Evolutionary conservation across 2,329 filamentous ascomycete genomes (phyloP).

Genomic region (Chaetomiaceae sp.): DNA sequence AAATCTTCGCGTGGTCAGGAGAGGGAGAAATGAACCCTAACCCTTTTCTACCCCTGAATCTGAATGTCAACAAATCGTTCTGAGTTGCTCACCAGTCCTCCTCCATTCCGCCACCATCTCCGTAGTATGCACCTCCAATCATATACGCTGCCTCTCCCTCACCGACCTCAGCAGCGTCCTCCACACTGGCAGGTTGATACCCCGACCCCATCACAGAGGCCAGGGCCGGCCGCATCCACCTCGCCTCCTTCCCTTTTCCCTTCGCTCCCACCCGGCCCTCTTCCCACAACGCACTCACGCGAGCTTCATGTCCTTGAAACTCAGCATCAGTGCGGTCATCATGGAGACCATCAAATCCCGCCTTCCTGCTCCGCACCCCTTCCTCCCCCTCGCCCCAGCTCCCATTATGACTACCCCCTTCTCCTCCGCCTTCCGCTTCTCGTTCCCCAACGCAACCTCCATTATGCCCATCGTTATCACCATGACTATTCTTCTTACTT

Average conservation of each 20-base stretch:
- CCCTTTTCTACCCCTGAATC: neutral
- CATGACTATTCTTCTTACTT: too few species aligned
- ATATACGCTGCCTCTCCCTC: neutral
- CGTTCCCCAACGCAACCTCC: neutral
- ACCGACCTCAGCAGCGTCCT: conserved; percentile 1
- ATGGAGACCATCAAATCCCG: too few species aligned
- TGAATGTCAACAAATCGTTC: conserved; percentile 1
- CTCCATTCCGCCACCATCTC: neutral
- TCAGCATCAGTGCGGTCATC: too few species aligned
- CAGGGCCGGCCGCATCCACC: too few species aligned
- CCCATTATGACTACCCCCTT: too few species aligned
- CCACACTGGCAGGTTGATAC: conserved; percentile 6
- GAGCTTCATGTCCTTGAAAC: too few species aligned
- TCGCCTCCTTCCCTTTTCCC: neutral
- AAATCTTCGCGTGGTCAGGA: too few species aligned
- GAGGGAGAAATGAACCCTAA: conserved; percentile 3
- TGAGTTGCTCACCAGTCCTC: neutral
- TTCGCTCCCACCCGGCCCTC: neutral
- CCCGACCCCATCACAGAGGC: too few species aligned
- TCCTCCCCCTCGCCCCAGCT: too few species aligned
- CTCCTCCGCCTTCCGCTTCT: too few species aligned
- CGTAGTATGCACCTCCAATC: neutral
- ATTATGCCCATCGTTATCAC: neutral
- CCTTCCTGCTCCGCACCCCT: too few species aligned
- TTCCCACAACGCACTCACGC: too few species aligned